phyloP scores from a whole-genome alignment of 129 eudicot species.

The Rutidosis leptorrhynchoides region DNA sequence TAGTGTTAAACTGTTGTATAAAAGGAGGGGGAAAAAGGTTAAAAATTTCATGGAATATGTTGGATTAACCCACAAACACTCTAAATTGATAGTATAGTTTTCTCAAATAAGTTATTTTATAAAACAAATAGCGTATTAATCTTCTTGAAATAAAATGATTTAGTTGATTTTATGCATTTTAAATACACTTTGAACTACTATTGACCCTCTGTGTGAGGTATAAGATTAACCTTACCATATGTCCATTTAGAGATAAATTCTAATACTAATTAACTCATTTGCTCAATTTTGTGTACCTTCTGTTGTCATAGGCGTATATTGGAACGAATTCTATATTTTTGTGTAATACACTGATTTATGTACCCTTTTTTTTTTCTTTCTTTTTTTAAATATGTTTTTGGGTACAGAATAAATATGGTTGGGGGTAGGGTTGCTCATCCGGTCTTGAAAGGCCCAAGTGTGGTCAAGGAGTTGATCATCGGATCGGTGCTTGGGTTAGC shows the following conservation, averaged over 20 bases:
- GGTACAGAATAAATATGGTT: slow-evolving; percentile 31
- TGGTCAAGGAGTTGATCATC: slow-evolving; percentile 40
- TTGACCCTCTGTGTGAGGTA: neutral
- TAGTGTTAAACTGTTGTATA: neutral
- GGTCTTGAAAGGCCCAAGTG: slow-evolving; percentile 44
- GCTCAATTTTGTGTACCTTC: no score
- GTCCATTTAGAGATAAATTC: neutral
- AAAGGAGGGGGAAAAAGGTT: neutral
- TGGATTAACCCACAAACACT: no score
- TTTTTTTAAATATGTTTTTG: no score
- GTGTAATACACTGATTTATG: neutral
- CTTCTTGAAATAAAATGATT: no score
- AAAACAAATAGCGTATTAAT: no score
- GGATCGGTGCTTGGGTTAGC: slow-evolving; percentile 42
- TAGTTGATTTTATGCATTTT: neutral
- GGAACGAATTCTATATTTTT: no score
- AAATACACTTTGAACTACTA: neutral
- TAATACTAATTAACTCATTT: neutral
- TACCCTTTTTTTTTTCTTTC: no score
- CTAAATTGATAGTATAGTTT: no score
- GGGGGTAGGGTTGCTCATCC: slow-evolving; percentile 48
- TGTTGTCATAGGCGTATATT: no score
- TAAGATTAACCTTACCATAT: neutral
- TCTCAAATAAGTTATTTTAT: no score
- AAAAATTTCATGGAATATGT: no score